phyloP scores from a whole-genome alignment of 768 basidiomycete species.

The Agrocybe chaxingu region DNA sequence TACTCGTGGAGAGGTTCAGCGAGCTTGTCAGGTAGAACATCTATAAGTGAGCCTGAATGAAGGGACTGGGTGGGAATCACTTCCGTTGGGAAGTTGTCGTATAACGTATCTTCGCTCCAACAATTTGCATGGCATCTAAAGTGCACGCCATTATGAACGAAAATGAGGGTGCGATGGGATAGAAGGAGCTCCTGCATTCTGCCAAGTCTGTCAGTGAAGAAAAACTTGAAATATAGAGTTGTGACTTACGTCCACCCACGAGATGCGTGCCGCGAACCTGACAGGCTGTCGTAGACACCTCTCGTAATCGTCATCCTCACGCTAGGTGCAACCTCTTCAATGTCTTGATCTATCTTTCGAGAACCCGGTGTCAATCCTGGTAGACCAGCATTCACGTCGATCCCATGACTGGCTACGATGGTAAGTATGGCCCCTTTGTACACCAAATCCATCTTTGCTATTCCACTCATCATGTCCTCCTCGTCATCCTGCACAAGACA shows the following conservation, averaged over 20 bases:
- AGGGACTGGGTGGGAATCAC: background rate
- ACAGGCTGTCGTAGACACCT: background rate
- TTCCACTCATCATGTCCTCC: slow-evolving; percentile 4
- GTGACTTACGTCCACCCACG: slow-evolving; percentile 4
- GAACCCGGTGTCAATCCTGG: background rate
- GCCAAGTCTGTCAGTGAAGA: background rate
- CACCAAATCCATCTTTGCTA: slow-evolving; percentile 2
- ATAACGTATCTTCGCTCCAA: slow-evolving; percentile 1
- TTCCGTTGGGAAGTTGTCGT: background rate
- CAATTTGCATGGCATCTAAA: background rate
- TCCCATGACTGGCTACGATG: background rate
- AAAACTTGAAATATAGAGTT: background rate
- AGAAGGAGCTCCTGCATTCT: slow-evolving; percentile 6
- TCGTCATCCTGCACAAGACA: slow-evolving; percentile 3
- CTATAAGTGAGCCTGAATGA: background rate
- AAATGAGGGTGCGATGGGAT: background rate
- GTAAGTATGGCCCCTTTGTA: slow-evolving; percentile 2
- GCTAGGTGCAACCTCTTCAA: slow-evolving; percentile 1
- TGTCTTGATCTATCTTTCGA: background rate
- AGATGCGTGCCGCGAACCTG: background rate
- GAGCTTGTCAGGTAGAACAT: background rate
- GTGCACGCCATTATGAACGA: background rate
- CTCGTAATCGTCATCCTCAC: slow-evolving; percentile 1
- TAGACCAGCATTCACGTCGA: background rate
- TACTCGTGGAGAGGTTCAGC: background rate